Percentiles rank a stretch among this genome's conserved stretches.
phyloP scores from a whole-genome alignment of 2,329 filamentous ascomycete genomes.

The Botrytis squamosa region DNA sequence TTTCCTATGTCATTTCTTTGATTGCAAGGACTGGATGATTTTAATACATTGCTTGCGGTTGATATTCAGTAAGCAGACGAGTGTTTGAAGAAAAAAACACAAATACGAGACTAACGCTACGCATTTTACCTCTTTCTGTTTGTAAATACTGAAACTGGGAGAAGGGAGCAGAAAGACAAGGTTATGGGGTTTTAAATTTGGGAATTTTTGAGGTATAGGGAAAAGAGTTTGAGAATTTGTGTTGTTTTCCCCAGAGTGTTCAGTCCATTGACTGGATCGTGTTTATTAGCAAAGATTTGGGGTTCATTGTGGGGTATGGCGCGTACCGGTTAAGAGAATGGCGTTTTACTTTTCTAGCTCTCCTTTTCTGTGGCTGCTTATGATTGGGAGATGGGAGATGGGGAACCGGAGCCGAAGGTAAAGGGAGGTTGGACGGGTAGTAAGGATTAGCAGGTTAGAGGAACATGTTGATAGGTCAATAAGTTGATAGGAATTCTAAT shows the following conservation, averaged over 20 bases:
- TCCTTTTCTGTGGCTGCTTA: background rate
- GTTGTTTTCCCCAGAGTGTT: background rate
- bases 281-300: slow-evolving; percentile 13
- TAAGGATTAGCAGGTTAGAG: background rate
- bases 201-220: slow-evolving; percentile 6
- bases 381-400: background rate
- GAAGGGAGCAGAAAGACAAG: slow-evolving; percentile 4
- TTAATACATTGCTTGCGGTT: slow-evolving; percentile 4
- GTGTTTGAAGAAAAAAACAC: slow-evolving; percentile 8
- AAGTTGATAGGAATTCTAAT: slow-evolving; percentile 8
- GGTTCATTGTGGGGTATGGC: slow-evolving; percentile 6
- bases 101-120: background rate
- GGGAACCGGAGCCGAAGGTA: background rate
- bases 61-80: background rate
- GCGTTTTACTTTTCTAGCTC: background rate
- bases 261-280: background rate
- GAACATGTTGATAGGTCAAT: background rate
- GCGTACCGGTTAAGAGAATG: slow-evolving; percentile 7
- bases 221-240: slow-evolving; percentile 12
- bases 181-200: slow-evolving; percentile 1
- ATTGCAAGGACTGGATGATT: background rate
- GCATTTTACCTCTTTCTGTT: slow-evolving; percentile 3
- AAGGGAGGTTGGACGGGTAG: background rate
- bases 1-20: slow-evolving; percentile 1
- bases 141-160: slow-evolving; percentile 12